phyloP scores from a whole-genome alignment of 140 eudicot genomes.

The Erigeron philadelphicus region DNA sequence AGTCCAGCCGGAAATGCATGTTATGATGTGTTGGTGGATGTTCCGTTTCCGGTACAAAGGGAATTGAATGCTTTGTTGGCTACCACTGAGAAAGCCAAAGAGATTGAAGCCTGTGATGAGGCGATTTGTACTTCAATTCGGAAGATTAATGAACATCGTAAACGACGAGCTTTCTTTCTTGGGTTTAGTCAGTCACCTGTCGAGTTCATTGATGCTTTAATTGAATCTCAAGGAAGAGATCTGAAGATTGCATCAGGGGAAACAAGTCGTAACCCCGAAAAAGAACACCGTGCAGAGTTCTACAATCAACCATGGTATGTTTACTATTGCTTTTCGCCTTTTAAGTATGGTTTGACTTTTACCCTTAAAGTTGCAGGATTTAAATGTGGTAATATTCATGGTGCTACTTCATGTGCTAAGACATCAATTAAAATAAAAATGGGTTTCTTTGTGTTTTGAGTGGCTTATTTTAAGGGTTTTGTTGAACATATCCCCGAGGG shows the following conservation, averaged over 20 bases:
- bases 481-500: too few species aligned
- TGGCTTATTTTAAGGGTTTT: not conserved
- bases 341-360: not conserved
- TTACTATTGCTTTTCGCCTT: not conserved
- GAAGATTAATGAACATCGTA: constrained; percentile 85
- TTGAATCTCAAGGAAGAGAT: constrained; percentile 89
- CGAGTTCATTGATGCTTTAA: constrained; percentile 76
- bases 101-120: constrained; percentile 87
- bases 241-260: constrained; percentile 78
- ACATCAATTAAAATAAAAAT: not conserved
- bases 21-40: constrained; percentile 88
- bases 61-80: constrained; percentile 74
- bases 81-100: constrained; percentile 68
- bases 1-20: constrained; percentile 87
- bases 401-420: not conserved
- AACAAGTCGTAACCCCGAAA: constrained; percentile 60
- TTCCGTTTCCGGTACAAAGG: constrained; percentile 83
- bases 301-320: constrained; percentile 92
- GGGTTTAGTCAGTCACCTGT: constrained; percentile 97
- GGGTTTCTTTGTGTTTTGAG: not conserved
- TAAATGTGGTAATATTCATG: not conserved
- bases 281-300: constrained; percentile 75
- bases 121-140: constrained; percentile 68
- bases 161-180: constrained; percentile 87
- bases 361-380: not conserved